Evolutionary conservation across 2,329 filamentous ascomycete genomes (phyloP), one percentile per base, ranked within the genome.

Genomic region (Trichophyton benhamiae): DNA sequence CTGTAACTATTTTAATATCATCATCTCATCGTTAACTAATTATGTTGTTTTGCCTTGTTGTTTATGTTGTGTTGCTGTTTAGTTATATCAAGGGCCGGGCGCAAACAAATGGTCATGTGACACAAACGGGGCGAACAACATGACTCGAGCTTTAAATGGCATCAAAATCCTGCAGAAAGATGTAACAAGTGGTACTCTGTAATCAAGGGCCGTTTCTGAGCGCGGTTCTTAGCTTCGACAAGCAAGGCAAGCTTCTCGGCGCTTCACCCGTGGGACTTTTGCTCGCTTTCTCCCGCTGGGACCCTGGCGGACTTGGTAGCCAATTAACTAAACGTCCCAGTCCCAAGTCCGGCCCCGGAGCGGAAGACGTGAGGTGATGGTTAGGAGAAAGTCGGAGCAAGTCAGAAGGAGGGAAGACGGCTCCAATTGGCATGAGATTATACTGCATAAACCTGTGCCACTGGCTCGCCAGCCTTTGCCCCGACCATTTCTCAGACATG

Each of bases 141-240:
- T 52, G 2, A 5, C 2, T 15, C 6, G 25, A 22, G 11, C 13
- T 9, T 52, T 3, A 8, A 8, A 52, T 9, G 20, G 11, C 20
- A 27, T 6, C 20, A 52, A 22, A 27, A 48, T 20, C 46, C 11
- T 33, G 27, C 41, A 17, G n/a, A 20, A 4, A n/a, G 15, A 27
- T 44, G 41, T 44, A n/a, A 44, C 25, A 38, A 30, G 27, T n/a
- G 11, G 20, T 20, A 20, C 20, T 20, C 20, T 2, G 4, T 33
- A n/a, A 8, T n/a, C 2, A 20, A 48, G 33, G 44, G 48, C 30
- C 44, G 52, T 27, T 25, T 55, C 52, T 38, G 52, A 55, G 52
- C 52, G 52, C 52, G 52, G 25, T 55, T 55, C n/a, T 55, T 55
- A 55, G 52, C 52, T 17, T 55, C 33, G 13, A 55, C 13, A 30